Percentiles rank a stretch among this genome's conserved stretches.
Conservation (phyloP, 176 grass and related monocot species). For the Zizania latifolia region DNA sequence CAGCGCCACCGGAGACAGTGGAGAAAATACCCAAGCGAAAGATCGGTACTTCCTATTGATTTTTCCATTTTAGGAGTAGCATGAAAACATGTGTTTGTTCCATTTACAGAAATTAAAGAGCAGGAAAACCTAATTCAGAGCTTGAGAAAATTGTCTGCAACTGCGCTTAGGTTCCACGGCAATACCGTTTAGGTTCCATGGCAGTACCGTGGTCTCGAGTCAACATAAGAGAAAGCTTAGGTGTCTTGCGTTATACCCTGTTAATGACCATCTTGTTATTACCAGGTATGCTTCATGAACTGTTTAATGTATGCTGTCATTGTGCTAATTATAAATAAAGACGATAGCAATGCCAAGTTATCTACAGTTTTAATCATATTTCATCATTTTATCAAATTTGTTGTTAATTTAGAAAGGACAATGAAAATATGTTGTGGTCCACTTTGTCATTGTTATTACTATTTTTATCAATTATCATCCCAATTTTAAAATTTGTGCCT, state of each 20-base stretch:
- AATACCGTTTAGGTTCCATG: too few relatives aligned
- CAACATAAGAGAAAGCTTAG: too few relatives aligned
- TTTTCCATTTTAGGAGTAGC: background rate
- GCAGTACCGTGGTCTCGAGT: too few relatives aligned
- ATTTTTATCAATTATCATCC: too few relatives aligned
- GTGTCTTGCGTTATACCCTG: slow-evolving; percentile 61
- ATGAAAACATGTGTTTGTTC: background rate
- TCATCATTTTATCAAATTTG: background rate
- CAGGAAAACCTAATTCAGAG: slow-evolving; percentile 63
- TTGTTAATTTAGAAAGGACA: background rate
- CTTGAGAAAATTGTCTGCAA: slow-evolving; percentile 45
- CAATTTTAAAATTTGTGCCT: background rate
- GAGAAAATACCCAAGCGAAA: too few relatives aligned
- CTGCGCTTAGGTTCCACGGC: slow-evolving; percentile 46
- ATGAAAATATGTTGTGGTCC: background rate
- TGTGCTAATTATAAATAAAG: too few relatives aligned
- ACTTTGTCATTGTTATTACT: too few relatives aligned
- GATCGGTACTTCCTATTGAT: too few relatives aligned
- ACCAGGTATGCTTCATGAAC: slow-evolving; percentile 48
- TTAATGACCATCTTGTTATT: slow-evolving; percentile 74
- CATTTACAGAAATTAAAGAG: slow-evolving; percentile 53
- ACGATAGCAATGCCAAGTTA: background rate
- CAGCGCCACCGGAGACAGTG: slow-evolving; percentile 7
- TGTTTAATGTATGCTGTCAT: background rate
- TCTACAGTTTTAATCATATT: background rate